These are phyloP conservation scores for Hippophae tibetana DNA, from an alignment of 306 rosid species.

Conservation along the genomic window DNA sequence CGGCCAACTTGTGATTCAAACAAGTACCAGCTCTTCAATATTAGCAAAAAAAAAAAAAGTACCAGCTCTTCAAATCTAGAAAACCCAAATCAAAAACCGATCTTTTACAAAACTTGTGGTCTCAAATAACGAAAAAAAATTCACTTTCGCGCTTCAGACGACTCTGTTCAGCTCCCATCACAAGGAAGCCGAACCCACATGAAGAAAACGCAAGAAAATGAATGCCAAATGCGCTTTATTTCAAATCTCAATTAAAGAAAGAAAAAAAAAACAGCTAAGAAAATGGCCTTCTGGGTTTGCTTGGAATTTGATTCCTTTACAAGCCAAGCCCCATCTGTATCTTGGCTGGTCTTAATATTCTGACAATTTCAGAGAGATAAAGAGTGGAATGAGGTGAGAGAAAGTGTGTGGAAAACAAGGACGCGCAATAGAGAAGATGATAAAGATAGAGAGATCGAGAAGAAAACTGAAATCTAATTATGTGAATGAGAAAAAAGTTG, in stretches of 20 bases:
- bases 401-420: constrained; percentile 30
- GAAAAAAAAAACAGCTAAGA: background rate
- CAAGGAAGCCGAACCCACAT: constrained; percentile 23
- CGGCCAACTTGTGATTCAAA: background rate
- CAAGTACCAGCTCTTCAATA: background rate
- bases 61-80: constrained; percentile 16
- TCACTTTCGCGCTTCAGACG: constrained; percentile 29
- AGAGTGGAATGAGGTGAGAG: constrained; percentile 10
- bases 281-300: background rate
- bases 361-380: constrained; percentile 15
- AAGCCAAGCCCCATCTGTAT: constrained; percentile 30
- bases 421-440: constrained; percentile 71
- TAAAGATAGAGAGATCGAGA: constrained; percentile 29
- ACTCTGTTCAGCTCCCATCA: constrained; percentile 20
- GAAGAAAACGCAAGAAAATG: constrained; percentile 13
- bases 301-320: constrained; percentile 24
- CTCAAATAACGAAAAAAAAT: constrained; percentile 21
- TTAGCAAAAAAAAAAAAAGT: constrained; percentile 7
- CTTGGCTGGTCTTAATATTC: constrained; percentile 39
- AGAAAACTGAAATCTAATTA: constrained; percentile 1
- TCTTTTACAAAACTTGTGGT: constrained; percentile 21
- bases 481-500: constrained; percentile 6
- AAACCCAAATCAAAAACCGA: constrained; percentile 19
- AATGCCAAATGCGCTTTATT: constrained; percentile 4
- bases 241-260: background rate